Percentiles rank a stretch among this genome's conserved stretches.
Evolutionary conservation across 2,329 filamentous ascomycete species (phyloP).

Genomic region (Stemphylium vesicarium): DNA sequence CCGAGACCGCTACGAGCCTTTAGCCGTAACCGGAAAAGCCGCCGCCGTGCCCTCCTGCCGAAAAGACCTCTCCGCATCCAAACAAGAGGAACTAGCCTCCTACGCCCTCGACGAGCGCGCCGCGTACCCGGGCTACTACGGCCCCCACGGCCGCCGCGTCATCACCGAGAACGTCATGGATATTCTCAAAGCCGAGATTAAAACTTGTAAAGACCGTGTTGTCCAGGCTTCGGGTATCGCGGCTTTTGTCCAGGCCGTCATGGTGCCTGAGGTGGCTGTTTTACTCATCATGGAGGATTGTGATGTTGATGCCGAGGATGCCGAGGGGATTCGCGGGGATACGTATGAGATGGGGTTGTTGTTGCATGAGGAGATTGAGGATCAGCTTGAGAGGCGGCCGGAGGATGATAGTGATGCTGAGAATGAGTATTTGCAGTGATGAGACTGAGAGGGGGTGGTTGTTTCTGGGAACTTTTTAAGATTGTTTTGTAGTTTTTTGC

Average conservation of each 20-base stretch:
- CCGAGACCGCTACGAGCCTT: constrained; percentile 27
- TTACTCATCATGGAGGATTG: constrained; percentile 66
- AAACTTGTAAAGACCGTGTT: constrained; percentile 35
- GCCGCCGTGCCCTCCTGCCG: constrained; percentile 27
- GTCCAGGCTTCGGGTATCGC: constrained; percentile 40
- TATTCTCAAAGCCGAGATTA: constrained; percentile 35
- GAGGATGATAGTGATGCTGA: constrained; percentile 20
- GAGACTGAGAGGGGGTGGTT: background rate
- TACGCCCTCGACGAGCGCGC: constrained; percentile 26
- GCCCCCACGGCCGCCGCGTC: constrained; percentile 71
- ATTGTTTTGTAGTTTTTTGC: background rate
- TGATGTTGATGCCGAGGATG: constrained; percentile 51
- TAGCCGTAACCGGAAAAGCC: constrained; percentile 36
- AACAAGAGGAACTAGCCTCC: constrained; percentile 40
- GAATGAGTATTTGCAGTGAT: constrained; percentile 21
- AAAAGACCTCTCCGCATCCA: constrained; percentile 55
- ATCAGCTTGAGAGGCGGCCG: constrained; percentile 48
- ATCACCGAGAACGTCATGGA: constrained; percentile 64
- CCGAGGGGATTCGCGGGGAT: constrained; percentile 65
- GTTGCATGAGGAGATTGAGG: constrained; percentile 69
- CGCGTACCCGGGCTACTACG: constrained; percentile 74
- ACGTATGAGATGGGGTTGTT: constrained; percentile 72
- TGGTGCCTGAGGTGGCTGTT: constrained; percentile 73
- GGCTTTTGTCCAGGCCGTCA: constrained; percentile 52
- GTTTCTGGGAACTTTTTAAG: too few species aligned